Evolutionary conservation across 1,139 yeast species (phyloP).

Genomic region (Debaryomycetaceae sp.): DNA sequence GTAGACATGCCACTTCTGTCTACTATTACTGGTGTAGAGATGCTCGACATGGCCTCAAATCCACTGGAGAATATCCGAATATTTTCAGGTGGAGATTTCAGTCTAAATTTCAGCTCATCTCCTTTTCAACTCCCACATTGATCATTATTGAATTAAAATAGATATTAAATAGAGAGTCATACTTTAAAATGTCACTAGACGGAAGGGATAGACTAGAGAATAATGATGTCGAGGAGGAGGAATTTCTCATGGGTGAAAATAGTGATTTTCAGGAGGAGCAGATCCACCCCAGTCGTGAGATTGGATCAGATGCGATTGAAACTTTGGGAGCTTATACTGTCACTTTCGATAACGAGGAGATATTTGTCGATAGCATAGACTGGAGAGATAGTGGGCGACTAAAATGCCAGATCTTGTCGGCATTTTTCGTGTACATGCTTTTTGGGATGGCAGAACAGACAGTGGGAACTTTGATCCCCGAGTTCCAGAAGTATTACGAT

Average conservation of each 20-base stretch:
- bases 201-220: no score
- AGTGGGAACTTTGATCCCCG: conserved; percentile 53
- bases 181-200: no score
- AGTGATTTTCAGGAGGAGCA: background rate
- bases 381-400: conserved; percentile 37
- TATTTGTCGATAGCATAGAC: conserved; percentile 34
- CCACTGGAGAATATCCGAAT: no score
- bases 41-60: no score
- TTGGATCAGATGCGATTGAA: no score
- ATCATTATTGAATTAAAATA: no score
- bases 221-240: background rate
- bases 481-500: conserved; percentile 39
- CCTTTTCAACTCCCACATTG: no score
- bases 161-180: no score
- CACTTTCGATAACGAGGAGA: conserved; percentile 22
- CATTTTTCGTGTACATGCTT: conserved; percentile 36
- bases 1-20: no score
- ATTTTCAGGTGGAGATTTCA: no score
- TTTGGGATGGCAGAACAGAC: conserved; percentile 59
- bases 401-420: conserved; percentile 37
- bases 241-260: conserved; percentile 4
- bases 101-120: no score
- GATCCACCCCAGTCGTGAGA: background rate
- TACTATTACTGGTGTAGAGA: no score
- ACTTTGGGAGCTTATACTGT: conserved; percentile 7